These are phyloP conservation scores for Lagenidium sp. DNA, from an alignment of 352 stramenopile species.

Conservation along the genomic window DNA sequence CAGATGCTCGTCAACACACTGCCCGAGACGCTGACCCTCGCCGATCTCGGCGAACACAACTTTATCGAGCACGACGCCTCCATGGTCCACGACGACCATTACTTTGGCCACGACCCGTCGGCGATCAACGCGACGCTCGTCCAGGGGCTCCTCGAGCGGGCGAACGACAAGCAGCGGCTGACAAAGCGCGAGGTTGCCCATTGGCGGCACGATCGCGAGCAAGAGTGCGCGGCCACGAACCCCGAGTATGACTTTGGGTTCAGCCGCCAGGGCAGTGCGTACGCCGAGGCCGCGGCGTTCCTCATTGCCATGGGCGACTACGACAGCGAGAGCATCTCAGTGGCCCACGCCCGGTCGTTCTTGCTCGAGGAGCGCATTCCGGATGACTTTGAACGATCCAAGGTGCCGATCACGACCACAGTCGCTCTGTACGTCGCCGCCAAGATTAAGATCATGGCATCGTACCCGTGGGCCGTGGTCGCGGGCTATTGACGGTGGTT, in stretches of 20 bases:
- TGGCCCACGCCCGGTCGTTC: constrained; percentile 30
- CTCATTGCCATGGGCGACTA: constrained; percentile 41
- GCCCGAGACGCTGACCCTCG: constrained; percentile 30
- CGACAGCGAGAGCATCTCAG: constrained; percentile 21
- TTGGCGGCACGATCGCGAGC: constrained; percentile 37
- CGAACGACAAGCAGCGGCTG: constrained; percentile 14
- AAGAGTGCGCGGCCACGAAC: constrained; percentile 23
- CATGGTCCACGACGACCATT: constrained; percentile 47
- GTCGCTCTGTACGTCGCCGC: constrained; percentile 22
- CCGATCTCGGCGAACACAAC: constrained; percentile 42
- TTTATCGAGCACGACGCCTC: constrained; percentile 70
- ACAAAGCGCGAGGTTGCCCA: constrained; percentile 28
- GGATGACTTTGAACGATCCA: constrained; percentile 23
- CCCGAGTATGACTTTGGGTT: constrained; percentile 32
- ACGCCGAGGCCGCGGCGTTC: constrained; percentile 35
- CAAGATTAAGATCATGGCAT: constrained; percentile 27
- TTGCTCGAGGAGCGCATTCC: constrained; percentile 42
- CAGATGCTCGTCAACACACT: constrained; percentile 22
- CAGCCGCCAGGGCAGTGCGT: constrained; percentile 23
- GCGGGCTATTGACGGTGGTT: too few relatives aligned
- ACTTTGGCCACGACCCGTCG: constrained; percentile 28
- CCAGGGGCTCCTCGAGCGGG: constrained; percentile 20
- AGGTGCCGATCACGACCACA: constrained; percentile 21
- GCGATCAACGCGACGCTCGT: constrained; percentile 37
- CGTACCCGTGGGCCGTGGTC: constrained; percentile 8